These are phyloP conservation scores for Spizellomyces punctatus DNA, from an alignment of 192 early-diverging fungal genomes.

Conservation along the genomic window DNA sequence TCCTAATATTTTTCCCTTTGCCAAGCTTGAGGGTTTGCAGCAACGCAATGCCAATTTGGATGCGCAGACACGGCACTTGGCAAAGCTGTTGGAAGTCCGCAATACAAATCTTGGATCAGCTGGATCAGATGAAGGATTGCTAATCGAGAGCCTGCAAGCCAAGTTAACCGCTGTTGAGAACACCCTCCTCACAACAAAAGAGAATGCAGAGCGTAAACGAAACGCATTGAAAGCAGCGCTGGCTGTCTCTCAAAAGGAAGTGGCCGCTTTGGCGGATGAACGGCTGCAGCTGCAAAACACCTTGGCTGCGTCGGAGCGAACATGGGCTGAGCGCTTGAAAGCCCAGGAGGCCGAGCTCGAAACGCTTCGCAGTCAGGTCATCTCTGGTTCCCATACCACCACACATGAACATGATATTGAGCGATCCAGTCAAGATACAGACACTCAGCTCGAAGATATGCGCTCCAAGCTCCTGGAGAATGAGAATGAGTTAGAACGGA, in stretches of 20 bases:
- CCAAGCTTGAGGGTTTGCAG: background rate
- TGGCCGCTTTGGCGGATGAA: background rate
- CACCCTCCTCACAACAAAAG: slow-evolving; percentile 24
- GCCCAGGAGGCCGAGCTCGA: background rate
- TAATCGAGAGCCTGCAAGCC: slow-evolving; percentile 19
- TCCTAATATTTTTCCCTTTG: no score
- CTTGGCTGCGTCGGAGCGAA: background rate
- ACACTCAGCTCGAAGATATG: background rate
- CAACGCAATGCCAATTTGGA: slow-evolving; percentile 16
- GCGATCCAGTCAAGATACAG: background rate
- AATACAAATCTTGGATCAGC: background rate
- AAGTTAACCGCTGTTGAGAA: slow-evolving; percentile 25
- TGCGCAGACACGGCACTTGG: slow-evolving; percentile 9
- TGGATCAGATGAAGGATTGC: background rate
- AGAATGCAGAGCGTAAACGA: slow-evolving; percentile 27
- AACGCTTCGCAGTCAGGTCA: background rate
- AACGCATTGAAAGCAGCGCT: slow-evolving; percentile 8
- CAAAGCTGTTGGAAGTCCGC: slow-evolving; percentile 7
- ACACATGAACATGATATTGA: background rate
- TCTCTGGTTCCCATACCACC: background rate
- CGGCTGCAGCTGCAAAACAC: background rate
- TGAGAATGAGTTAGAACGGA: background rate
- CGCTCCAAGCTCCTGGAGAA: background rate
- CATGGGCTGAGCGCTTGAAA: background rate
- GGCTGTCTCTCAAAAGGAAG: slow-evolving; percentile 2